Percentiles rank a stretch among this genome's conserved stretches.
Evolutionary conservation across 1,284 basidiomycete species (phyloP).

Genomic region (Megacollybia platyphylla): DNA sequence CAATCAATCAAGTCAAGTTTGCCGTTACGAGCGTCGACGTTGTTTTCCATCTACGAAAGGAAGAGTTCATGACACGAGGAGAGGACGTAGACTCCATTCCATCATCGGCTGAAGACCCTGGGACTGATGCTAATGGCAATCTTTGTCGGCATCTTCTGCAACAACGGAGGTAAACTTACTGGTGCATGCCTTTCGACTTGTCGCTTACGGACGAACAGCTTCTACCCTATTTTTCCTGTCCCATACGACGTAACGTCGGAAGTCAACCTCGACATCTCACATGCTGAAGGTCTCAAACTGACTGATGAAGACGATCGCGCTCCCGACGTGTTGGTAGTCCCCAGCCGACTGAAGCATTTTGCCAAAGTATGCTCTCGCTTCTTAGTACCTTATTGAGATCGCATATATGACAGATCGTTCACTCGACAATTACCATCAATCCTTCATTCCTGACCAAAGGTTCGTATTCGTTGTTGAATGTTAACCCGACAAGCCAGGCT

Average conservation of each 20-base stretch:
- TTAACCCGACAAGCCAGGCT: slow-evolving; percentile 9
- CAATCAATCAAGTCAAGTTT: slow-evolving; percentile 76
- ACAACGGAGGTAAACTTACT: slow-evolving; percentile 61
- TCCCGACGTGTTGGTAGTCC: slow-evolving; percentile 78
- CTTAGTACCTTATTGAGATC: neutral
- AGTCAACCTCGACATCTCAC: slow-evolving; percentile 81
- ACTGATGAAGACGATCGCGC: slow-evolving; percentile 29
- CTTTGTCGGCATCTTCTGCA: slow-evolving; percentile 72
- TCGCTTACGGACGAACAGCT: slow-evolving; percentile 29
- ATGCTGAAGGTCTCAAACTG: slow-evolving; percentile 41
- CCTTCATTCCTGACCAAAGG: slow-evolving; percentile 57
- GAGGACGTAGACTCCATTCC: slow-evolving; percentile 48
- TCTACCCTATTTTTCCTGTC: slow-evolving; percentile 91
- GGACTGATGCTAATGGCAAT: slow-evolving; percentile 67
- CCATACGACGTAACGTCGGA: slow-evolving; percentile 64
- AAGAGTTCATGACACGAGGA: slow-evolving; percentile 70
- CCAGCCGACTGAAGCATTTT: slow-evolving; percentile 79
- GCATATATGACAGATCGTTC: slow-evolving; percentile 36
- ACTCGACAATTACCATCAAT: slow-evolving; percentile 57
- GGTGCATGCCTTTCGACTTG: neutral
- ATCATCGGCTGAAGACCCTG: slow-evolving; percentile 27
- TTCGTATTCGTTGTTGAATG: slow-evolving; percentile 34
- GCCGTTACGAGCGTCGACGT: slow-evolving; percentile 75
- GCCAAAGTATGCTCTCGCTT: slow-evolving; percentile 47
- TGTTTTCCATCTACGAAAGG: slow-evolving; percentile 79